Conservation (phyloP, 129 eudicot genomes). For the Pseudognaphalium luteoalbum region DNA sequence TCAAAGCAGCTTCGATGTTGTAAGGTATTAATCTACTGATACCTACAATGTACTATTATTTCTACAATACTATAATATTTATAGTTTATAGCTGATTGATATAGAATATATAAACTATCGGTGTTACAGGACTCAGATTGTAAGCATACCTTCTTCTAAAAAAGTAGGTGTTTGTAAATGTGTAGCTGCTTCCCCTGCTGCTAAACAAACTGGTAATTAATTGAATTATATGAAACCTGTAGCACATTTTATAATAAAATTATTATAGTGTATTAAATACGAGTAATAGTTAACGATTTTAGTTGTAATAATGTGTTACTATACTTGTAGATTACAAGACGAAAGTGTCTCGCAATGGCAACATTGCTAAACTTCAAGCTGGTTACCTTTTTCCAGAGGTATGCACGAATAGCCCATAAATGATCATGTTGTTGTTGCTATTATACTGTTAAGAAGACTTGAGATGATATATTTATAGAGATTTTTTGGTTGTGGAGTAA, state of each 20-base stretch:
- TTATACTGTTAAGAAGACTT: no score
- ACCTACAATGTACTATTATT: no score
- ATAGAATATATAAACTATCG: neutral
- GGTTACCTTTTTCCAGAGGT: slow-evolving; percentile 99
- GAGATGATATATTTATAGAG: neutral
- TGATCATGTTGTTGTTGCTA: slow-evolving; percentile 3
- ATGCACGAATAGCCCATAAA: neutral
- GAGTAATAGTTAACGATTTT: neutral
- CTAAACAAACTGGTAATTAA: slow-evolving; percentile 12
- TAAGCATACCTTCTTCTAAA: slow-evolving; percentile 30
- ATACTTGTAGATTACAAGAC: slow-evolving; percentile 63
- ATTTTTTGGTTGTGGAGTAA: slow-evolving; percentile 12
- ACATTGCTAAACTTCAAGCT: slow-evolving; percentile 81
- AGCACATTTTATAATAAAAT: no score
- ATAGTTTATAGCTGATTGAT: neutral
- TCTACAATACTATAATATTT: no score
- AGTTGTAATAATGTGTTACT: neutral
- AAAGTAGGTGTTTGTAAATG: slow-evolving; percentile 56
- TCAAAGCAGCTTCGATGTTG: slow-evolving; percentile 13
- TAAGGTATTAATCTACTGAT: neutral
- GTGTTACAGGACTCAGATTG: neutral
- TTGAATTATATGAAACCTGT: no score
- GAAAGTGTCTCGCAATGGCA: slow-evolving; percentile 74
- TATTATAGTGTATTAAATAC: no score
- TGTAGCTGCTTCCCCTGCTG: slow-evolving; percentile 50